phyloP scores from a whole-genome alignment of 2,329 filamentous ascomycete species.

The Aspergillus tamarii region DNA sequence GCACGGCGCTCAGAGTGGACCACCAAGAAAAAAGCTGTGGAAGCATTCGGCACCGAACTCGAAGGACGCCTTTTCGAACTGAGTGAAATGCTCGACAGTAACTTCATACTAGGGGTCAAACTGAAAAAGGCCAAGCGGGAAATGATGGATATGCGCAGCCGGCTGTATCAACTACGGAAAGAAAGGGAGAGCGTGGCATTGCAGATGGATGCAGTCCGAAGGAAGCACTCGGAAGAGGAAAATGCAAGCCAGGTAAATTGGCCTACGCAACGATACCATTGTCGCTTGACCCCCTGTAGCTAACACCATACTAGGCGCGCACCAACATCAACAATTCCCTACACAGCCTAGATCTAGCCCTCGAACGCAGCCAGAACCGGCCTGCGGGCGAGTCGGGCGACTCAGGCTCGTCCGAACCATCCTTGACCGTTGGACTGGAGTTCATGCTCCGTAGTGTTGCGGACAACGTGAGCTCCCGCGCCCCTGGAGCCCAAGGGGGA shows the following conservation, averaged over 20 bases:
- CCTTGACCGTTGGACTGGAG: conserved; percentile 42
- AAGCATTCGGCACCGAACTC: conserved; percentile 53
- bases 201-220: conserved; percentile 53
- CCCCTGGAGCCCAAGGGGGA: conserved; percentile 43
- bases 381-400: conserved; percentile 24
- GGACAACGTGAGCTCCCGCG: conserved; percentile 44
- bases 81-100: conserved; percentile 56
- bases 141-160: conserved; percentile 49
- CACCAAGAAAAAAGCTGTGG: conserved; percentile 51
- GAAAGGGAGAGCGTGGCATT: conserved; percentile 54
- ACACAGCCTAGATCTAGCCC: conserved; percentile 45
- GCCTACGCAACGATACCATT: background rate
- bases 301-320: conserved; percentile 32
- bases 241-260: conserved; percentile 37
- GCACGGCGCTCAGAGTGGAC: conserved; percentile 45
- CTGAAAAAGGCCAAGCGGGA: conserved; percentile 50
- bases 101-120: conserved; percentile 50
- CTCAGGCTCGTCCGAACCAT: conserved; percentile 14
- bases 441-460: conserved; percentile 47
- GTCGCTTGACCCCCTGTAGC: background rate
- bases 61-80: conserved; percentile 55
- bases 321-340: conserved; percentile 47
- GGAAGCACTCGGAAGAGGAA: conserved; percentile 45
- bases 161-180: conserved; percentile 52
- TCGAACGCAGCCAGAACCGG: conserved; percentile 41